Evolutionary conservation across 73 alveolate species (phyloP).

Genomic region (Paramecium primaurelia): DNA sequence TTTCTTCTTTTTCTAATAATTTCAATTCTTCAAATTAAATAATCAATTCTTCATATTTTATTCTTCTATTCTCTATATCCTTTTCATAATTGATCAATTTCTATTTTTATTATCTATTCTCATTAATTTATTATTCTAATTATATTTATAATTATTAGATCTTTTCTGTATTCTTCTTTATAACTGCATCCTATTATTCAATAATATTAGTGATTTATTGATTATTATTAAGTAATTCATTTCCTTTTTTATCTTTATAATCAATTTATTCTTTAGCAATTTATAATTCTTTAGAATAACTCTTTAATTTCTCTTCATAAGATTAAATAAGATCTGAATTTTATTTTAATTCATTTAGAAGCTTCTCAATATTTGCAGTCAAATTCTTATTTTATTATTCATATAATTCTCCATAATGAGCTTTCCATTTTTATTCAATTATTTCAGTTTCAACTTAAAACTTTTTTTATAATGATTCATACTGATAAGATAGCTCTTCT

Average conservation of each 20-base stretch:
- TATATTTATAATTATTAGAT: background rate
- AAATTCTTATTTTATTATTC: background rate
- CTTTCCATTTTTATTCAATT: slow-evolving; percentile 19
- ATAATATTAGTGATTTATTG: background rate
- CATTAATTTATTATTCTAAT: background rate
- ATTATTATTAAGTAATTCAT: background rate
- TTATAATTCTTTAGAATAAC: background rate
- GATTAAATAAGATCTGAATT: background rate
- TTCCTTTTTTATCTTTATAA: background rate
- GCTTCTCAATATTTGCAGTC: background rate
- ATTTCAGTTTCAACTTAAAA: background rate
- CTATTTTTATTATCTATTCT: background rate
- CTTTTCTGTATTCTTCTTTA: background rate
- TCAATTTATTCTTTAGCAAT: background rate
- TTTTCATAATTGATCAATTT: background rate
- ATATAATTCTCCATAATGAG: background rate
- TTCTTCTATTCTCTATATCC: slow-evolving; percentile 19
- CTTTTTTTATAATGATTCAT: background rate
- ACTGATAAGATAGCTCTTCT: slow-evolving; percentile 3
- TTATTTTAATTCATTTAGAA: background rate
- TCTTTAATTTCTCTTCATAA: slow-evolving; percentile 8
- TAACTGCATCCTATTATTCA: background rate
- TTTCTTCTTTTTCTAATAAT: background rate
- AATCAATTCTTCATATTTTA: slow-evolving; percentile 20
- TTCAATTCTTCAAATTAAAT: slow-evolving; percentile 6